phyloP scores from a whole-genome alignment of 331 rosid genomes.

The Pyracantha coccinea region DNA sequence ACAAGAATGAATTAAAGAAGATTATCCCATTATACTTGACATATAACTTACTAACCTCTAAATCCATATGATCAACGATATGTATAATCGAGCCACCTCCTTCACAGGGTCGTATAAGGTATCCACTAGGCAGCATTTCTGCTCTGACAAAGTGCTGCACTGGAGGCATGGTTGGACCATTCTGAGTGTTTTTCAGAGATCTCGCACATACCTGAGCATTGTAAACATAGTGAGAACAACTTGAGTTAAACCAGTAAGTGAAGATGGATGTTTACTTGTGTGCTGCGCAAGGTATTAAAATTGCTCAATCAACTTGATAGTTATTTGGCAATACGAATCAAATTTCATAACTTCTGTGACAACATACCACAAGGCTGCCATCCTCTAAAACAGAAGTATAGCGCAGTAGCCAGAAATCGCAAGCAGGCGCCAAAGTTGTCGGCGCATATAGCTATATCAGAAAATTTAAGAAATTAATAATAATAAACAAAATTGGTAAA shows the following conservation, averaged over 20 bases:
- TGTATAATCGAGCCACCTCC: constrained; percentile 99
- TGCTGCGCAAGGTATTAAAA: neutral
- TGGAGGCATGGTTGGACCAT: constrained; percentile 98
- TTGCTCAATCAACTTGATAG: neutral
- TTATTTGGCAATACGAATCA: constrained; percentile 3
- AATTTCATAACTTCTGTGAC: neutral
- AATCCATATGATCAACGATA: constrained; percentile 94
- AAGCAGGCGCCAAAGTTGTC: constrained; percentile 96
- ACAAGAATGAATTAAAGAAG: neutral
- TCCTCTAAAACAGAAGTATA: constrained; percentile 96
- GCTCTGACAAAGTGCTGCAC: constrained; percentile 99
- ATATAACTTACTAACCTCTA: constrained; percentile 49
- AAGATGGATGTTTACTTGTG: neutral
- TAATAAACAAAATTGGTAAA: neutral
- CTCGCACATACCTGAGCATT: constrained; percentile 76
- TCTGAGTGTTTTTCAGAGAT: constrained; percentile 95
- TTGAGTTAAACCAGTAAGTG: constrained; percentile 2
- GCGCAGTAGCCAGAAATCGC: constrained; percentile 98
- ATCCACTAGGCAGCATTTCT: constrained; percentile 97
- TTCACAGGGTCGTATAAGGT: constrained; percentile 94
- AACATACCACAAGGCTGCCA: constrained; percentile 91
- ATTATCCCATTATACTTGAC: neutral
- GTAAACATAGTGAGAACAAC: constrained; percentile 1
- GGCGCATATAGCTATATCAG: constrained; percentile 82
- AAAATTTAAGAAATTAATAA: neutral